Conservation (phyloP, 2,329 filamentous ascomycete species). For the Pestalotiopsis fici region DNA sequence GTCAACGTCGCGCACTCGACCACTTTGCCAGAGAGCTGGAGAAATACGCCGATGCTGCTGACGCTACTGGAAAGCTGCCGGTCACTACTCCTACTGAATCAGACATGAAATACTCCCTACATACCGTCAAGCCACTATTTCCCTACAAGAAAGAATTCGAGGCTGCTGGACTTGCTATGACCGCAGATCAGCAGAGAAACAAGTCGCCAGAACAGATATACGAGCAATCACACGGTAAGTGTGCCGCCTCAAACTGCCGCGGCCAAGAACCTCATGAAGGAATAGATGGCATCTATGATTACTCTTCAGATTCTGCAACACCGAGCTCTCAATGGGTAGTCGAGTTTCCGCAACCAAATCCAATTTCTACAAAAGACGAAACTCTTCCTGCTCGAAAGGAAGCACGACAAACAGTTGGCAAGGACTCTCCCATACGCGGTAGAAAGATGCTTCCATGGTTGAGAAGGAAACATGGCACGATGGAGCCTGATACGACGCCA, state of each 20-base stretch:
- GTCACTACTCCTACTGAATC: constrained; percentile 40
- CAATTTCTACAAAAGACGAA: constrained; percentile 15
- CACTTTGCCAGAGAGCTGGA: constrained; percentile 41
- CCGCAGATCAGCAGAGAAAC: constrained; percentile 46
- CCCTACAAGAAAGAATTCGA: constrained; percentile 56
- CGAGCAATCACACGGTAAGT: not conserved
- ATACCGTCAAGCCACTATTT: constrained; percentile 53
- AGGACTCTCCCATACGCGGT: constrained; percentile 14
- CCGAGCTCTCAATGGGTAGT: constrained; percentile 23
- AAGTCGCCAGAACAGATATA: constrained; percentile 13
- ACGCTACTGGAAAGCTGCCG: constrained; percentile 36
- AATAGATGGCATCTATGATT: constrained; percentile 17
- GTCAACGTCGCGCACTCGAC: constrained; percentile 41
- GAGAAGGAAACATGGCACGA: constrained; percentile 16
- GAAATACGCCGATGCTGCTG: constrained; percentile 39
- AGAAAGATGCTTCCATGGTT: constrained; percentile 26
- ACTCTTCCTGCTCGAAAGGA: constrained; percentile 9
- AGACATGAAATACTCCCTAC: constrained; percentile 43
- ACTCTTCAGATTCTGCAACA: constrained; percentile 11
- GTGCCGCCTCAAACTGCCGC: not conserved
- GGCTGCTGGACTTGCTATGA: constrained; percentile 56
- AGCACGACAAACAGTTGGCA: not conserved
- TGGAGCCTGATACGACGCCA: not conserved
- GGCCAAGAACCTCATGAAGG: not conserved
- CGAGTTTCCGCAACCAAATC: constrained; percentile 21